phyloP scores from a whole-genome alignment of 2,329 filamentous ascomycete genomes.

The Fusarium secorum region DNA sequence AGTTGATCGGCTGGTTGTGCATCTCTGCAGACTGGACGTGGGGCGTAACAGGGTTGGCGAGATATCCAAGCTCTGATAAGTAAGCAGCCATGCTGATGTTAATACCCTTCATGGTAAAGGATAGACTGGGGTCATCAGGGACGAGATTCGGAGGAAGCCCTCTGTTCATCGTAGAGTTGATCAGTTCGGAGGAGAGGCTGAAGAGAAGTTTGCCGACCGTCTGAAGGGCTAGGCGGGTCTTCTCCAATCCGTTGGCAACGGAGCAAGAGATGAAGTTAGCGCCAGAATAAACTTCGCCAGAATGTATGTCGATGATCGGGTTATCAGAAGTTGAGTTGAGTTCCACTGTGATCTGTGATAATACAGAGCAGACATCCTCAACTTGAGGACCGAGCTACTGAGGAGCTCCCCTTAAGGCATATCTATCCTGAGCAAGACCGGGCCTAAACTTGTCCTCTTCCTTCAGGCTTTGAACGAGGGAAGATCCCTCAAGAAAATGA shows the following conservation, averaged over 20 bases:
- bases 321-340: background rate
- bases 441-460: accelerated
- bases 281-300: accelerated
- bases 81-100: background rate
- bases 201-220: background rate
- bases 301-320: background rate
- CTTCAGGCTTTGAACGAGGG: accelerated
- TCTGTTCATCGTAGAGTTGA: background rate
- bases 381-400: background rate
- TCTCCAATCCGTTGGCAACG: background rate
- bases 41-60: accelerated
- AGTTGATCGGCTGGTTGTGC: background rate
- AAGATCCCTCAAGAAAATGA: background rate
- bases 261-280: background rate
- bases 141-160: background rate
- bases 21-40: background rate
- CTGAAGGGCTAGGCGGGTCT: accelerated
- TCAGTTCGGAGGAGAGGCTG: background rate
- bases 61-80: background rate
- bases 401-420: accelerated
- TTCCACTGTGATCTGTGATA: background rate
- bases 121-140: background rate
- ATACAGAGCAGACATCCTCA: background rate
- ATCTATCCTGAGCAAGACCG: background rate
- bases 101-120: background rate